Conservation (phyloP, 371 early-diverging fungal genomes). For the Blastocladiella emersonii region DNA sequence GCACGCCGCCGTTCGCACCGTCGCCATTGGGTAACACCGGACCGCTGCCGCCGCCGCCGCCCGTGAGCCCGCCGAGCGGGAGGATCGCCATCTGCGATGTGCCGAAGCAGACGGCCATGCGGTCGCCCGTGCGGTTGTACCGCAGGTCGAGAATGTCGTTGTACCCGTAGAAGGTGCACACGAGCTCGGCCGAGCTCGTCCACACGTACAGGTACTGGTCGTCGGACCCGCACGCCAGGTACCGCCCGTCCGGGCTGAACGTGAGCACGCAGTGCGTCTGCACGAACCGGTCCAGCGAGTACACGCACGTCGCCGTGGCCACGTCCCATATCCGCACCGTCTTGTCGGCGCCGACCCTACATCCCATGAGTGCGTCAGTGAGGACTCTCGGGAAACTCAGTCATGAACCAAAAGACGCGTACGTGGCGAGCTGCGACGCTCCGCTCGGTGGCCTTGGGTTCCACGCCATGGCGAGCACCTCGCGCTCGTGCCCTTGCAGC, state of each 20-base stretch:
- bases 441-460: not conserved
- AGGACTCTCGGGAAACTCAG: not conserved
- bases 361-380: not conserved
- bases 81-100: not conserved
- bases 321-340: constrained; percentile 2
- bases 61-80: too few species aligned
- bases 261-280: not conserved
- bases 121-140: not conserved
- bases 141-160: not conserved
- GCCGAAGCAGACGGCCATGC: not conserved
- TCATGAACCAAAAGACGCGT: not conserved
- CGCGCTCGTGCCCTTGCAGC: not conserved
- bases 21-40: too few species aligned
- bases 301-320: not conserved
- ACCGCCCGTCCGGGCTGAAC: constrained; percentile 5
- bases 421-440: not conserved
- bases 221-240: constrained; percentile 3
- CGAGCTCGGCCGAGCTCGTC: not conserved
- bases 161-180: not conserved
- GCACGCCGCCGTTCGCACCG: too few species aligned
- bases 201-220: constrained; percentile 4
- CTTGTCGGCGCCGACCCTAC: not conserved
- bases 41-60: too few species aligned
- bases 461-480: not conserved
- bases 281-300: not conserved